A percentile compares a stretch with the other conserved stretches of the same genome.
These are phyloP conservation scores for Fraxinus nigra DNA, from an alignment of 305 asterid species.

Conservation along the genomic window DNA sequence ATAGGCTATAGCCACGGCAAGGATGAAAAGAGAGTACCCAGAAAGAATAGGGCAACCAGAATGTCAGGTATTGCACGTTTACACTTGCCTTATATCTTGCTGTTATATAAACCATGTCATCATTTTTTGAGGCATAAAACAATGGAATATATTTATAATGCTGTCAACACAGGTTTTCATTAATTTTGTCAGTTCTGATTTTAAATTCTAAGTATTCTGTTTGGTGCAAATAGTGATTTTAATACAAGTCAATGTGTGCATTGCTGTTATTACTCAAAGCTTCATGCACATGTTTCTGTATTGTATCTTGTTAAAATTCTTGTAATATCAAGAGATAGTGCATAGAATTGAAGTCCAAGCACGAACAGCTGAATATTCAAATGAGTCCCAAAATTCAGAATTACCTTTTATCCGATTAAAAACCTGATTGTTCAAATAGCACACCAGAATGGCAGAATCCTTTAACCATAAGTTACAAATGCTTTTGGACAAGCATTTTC, in stretches of 20 bases:
- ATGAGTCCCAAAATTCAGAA: neutral
- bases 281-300: neutral
- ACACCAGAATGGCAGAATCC: neutral
- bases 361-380: neutral
- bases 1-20: slow-evolving; percentile 91
- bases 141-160: neutral
- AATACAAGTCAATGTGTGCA: neutral
- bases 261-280: neutral
- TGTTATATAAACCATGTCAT: neutral
- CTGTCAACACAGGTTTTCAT: neutral
- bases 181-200: neutral
- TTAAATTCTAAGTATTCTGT: neutral
- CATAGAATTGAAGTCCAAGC: neutral
- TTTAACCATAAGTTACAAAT: neutral
- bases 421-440: neutral
- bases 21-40: slow-evolving; percentile 96
- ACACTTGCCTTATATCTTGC: slow-evolving; percentile 9
- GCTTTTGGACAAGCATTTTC: neutral
- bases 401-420: neutral
- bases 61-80: slow-evolving; percentile 62
- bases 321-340: neutral
- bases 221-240: neutral
- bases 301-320: neutral
- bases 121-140: neutral
- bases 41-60: slow-evolving; percentile 95